Percentiles rank a stretch among this genome's conserved stretches.
phyloP scores from a whole-genome alignment of 352 stramenopile species.

The Globisporangium spinosum region DNA sequence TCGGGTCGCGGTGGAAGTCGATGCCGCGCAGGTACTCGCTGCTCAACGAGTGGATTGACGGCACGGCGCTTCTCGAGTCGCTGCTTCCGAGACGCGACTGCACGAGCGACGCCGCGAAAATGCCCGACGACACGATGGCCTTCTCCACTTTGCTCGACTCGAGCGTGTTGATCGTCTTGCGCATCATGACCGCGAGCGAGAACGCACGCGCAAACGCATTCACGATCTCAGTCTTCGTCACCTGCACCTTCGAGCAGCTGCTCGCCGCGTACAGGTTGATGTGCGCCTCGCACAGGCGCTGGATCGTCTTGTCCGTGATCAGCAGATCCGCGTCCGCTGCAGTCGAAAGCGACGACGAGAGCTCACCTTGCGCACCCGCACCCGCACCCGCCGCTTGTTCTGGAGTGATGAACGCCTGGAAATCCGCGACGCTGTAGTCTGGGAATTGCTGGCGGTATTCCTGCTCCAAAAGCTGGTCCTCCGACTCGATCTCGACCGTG shows the following conservation, averaged over 20 bases:
- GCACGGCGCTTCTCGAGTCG: constrained; percentile 34
- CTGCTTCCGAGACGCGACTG: constrained; percentile 57
- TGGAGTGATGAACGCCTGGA: constrained; percentile 56
- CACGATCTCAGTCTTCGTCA: constrained; percentile 48
- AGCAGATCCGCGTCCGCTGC: constrained; percentile 40
- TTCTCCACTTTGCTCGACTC: constrained; percentile 39
- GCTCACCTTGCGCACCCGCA: constrained; percentile 10
- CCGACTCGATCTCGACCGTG: constrained; percentile 72
- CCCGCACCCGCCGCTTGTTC: constrained; percentile 22
- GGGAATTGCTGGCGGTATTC: constrained; percentile 92
- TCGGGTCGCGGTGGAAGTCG: constrained; percentile 93
- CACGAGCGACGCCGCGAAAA: constrained; percentile 68
- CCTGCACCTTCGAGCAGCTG: constrained; percentile 36
- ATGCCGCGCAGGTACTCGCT: constrained; percentile 77
- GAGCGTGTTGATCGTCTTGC: constrained; percentile 60
- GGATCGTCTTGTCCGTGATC: constrained; percentile 71
- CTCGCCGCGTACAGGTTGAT: constrained; percentile 61
- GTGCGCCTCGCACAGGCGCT: constrained; percentile 70
- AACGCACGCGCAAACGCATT: constrained; percentile 68
- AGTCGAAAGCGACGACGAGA: constrained; percentile 16
- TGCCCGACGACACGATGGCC: constrained; percentile 43
- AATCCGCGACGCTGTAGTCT: constrained; percentile 81
- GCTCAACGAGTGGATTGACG: constrained; percentile 51
- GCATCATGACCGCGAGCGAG: constrained; percentile 62
- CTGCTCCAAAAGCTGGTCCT: constrained; percentile 82